phyloP scores from a whole-genome alignment of 1,139 yeast genomes.

The Zygoascus meyerae region DNA sequence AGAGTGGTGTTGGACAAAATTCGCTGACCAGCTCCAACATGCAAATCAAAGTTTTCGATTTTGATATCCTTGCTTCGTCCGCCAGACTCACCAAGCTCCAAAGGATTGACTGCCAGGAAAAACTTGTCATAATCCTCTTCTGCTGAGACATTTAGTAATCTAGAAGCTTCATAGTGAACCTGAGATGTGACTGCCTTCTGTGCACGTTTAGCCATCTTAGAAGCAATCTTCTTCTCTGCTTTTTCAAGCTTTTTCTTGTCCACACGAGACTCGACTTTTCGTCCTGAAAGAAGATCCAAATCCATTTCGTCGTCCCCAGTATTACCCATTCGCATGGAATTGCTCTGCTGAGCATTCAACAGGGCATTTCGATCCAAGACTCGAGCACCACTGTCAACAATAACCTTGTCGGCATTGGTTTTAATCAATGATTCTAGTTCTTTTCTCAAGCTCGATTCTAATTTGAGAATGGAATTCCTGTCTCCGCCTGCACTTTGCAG shows the following conservation, averaged over 20 bases:
- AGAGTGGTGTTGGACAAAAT: slow-evolving; percentile 83
- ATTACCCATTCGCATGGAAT: slow-evolving; percentile 21
- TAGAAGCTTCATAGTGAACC: slow-evolving; percentile 82
- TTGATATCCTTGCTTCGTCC: slow-evolving; percentile 95
- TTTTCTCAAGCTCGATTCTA: slow-evolving; percentile 43
- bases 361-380: slow-evolving; percentile 43
- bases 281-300: slow-evolving; percentile 78
- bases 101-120: slow-evolving; percentile 90
- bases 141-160: slow-evolving; percentile 57
- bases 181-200: slow-evolving; percentile 62
- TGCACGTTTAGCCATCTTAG: slow-evolving; percentile 90
- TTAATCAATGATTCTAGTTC: slow-evolving; percentile 52
- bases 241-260: slow-evolving; percentile 94
- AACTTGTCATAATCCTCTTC: slow-evolving; percentile 86
- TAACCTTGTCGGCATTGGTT: slow-evolving; percentile 41
- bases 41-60: slow-evolving; percentile 84
- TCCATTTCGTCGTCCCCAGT: slow-evolving; percentile 63
- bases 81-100: slow-evolving; percentile 73
- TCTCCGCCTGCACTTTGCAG: slow-evolving; percentile 80
- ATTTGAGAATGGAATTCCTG: slow-evolving; percentile 42
- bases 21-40: slow-evolving; percentile 93
- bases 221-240: slow-evolving; percentile 95
- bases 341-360: slow-evolving; percentile 32
- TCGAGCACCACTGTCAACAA: slow-evolving; percentile 76
- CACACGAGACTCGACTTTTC: slow-evolving; percentile 88